phyloP scores from a whole-genome alignment of 2,329 filamentous ascomycete genomes.

The Truncatella angustata region DNA sequence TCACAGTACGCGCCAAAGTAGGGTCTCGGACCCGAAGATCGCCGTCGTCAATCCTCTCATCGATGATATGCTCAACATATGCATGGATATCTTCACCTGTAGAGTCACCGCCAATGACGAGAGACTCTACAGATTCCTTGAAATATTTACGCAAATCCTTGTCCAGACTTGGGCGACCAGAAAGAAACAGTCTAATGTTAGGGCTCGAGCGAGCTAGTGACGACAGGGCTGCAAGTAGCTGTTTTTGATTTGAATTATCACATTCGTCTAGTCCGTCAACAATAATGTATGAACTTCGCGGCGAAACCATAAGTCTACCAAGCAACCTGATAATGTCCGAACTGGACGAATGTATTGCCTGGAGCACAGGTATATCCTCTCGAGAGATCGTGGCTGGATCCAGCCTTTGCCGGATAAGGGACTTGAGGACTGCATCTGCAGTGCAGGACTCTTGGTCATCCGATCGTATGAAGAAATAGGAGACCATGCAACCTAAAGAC shows the following conservation, averaged over 20 bases:
- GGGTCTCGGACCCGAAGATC: constrained; percentile 14
- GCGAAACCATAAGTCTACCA: background rate
- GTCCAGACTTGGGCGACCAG: constrained; percentile 11
- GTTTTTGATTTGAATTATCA: constrained; percentile 16
- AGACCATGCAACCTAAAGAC: background rate
- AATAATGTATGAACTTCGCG: constrained; percentile 18
- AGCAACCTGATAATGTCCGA: too few relatives aligned
- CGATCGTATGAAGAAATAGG: background rate
- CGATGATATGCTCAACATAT: constrained; percentile 18
- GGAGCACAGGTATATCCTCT: too few relatives aligned
- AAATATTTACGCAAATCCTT: constrained; percentile 12
- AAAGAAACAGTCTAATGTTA: constrained; percentile 7
- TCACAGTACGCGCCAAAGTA: constrained; percentile 21
- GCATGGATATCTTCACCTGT: constrained; percentile 17
- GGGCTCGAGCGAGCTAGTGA: constrained; percentile 18
- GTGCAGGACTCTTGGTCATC: background rate
- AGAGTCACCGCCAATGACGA: constrained; percentile 12
- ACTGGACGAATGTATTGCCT: too few relatives aligned
- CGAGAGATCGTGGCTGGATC: too few relatives aligned
- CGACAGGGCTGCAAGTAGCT: constrained; percentile 12
- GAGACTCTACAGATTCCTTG: constrained; percentile 5
- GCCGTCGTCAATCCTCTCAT: constrained; percentile 11
- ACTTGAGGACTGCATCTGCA: background rate
- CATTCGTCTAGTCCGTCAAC: constrained; percentile 30
- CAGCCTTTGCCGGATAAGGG: background rate